A percentile compares a stretch with the other conserved stretches of the same genome.
These are phyloP conservation scores for Thermomucor indicae-seudaticae DNA, from an alignment of 371 early-diverging fungal species.

Conservation along the genomic window DNA sequence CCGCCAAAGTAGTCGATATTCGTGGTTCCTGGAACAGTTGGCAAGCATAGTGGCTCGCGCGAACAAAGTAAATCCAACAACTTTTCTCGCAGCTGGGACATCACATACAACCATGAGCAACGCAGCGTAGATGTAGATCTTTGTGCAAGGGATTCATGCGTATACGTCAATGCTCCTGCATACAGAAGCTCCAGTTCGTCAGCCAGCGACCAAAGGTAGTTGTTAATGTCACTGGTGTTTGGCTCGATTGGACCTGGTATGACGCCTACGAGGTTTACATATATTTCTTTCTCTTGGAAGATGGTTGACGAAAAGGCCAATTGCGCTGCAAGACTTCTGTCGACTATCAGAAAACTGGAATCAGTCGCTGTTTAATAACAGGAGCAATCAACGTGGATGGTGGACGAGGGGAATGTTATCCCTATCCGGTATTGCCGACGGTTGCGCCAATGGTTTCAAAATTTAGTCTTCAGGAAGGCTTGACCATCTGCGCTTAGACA, in stretches of 20 bases:
- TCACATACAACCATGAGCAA: conserved; percentile 6
- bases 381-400: too few relatives aligned
- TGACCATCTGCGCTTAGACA: too few relatives aligned
- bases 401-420: too few relatives aligned
- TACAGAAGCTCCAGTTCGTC: conserved; percentile 2
- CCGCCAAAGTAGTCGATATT: neutral
- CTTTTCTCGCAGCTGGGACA: conserved; percentile 7
- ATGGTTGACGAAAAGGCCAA: too few relatives aligned
- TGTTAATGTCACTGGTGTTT: conserved; percentile 2
- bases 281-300: too few relatives aligned
- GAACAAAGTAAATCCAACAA: conserved; percentile 5
- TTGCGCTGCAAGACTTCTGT: too few relatives aligned
- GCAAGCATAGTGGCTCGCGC: conserved; percentile 2
- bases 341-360: too few relatives aligned
- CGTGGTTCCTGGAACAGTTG: neutral
- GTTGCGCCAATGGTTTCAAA: too few relatives aligned
- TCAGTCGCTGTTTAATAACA: too few relatives aligned
- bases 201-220: conserved; percentile 8
- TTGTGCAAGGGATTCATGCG: neutral
- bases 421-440: too few relatives aligned
- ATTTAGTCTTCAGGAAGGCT: too few relatives aligned
- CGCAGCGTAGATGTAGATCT: conserved; percentile 7
- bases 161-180: conserved; percentile 5
- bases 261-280: too few relatives aligned
- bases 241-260: conserved; percentile 17